phyloP scores from a whole-genome alignment of 2,329 filamentous ascomycete species.

The Exophiala viscosa region DNA sequence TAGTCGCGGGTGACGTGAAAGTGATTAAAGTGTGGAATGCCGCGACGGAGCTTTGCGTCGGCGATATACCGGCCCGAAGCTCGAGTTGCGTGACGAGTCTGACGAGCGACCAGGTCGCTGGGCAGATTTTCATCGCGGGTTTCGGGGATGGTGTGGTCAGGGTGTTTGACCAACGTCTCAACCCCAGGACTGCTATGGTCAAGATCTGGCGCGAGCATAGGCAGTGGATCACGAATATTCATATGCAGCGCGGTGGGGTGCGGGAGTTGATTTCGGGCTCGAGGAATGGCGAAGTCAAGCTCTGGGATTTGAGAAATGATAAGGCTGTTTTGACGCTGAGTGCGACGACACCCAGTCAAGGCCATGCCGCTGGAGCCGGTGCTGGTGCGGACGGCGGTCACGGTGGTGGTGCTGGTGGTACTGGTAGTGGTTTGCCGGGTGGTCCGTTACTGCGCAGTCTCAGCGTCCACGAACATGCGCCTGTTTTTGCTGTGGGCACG shows the following conservation, averaged over 20 bases:
- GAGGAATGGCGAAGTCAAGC: conserved; percentile 84
- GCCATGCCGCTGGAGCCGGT: neutral
- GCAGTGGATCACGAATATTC: conserved; percentile 93
- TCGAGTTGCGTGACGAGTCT: conserved; percentile 93
- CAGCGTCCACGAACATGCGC: conserved; percentile 92
- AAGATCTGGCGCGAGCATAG: conserved; percentile 95
- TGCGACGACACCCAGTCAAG: conserved; percentile 6
- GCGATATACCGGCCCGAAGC: conserved; percentile 86
- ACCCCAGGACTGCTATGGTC: conserved; percentile 85
- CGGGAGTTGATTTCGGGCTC: conserved; percentile 87
- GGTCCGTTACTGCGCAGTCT: conserved; percentile 65
- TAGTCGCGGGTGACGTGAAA: conserved; percentile 95
- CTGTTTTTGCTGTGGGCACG: conserved; percentile 89
- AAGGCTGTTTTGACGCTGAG: conserved; percentile 24
- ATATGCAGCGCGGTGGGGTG: conserved; percentile 93
- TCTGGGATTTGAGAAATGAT: conserved; percentile 95
- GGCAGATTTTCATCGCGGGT: conserved; percentile 90
- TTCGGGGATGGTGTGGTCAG: conserved; percentile 94
- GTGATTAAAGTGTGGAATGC: conserved; percentile 97
- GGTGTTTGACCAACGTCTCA: conserved; percentile 84
- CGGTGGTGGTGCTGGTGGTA: neutral
- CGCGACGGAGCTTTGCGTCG: conserved; percentile 80
- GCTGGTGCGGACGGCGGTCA: neutral
- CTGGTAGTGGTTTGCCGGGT: neutral
- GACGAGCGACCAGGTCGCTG: conserved; percentile 96